Conservation (phyloP, 805 yeast genomes). For the Zygotorulaspora florentina region DNA sequence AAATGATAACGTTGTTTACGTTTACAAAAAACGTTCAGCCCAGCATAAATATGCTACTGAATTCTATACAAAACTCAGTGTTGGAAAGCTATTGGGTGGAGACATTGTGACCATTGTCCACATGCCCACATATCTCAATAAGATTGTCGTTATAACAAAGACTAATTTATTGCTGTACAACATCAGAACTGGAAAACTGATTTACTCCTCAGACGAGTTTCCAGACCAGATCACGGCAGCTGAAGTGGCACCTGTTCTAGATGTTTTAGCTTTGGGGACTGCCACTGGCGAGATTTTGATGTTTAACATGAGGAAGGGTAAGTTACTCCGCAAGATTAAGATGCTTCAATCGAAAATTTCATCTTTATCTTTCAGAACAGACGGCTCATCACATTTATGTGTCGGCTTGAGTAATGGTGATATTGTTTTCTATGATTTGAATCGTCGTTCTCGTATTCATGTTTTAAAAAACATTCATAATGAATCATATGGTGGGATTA, state of each 20-base stretch:
- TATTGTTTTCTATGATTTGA: slow-evolving; percentile 77
- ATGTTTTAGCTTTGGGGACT: slow-evolving; percentile 74
- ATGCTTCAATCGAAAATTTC: slow-evolving; percentile 41
- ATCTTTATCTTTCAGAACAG: slow-evolving; percentile 84
- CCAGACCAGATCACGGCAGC: slow-evolving; percentile 60
- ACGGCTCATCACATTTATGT: slow-evolving; percentile 78
- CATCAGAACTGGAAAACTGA: slow-evolving; percentile 67
- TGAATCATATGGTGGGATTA: slow-evolving; percentile 71
- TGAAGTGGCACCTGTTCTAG: slow-evolving; percentile 83
- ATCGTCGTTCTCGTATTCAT: slow-evolving; percentile 69
- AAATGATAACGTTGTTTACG: slow-evolving; percentile 41
- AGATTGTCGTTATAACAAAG: slow-evolving; percentile 77
- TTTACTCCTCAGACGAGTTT: slow-evolving; percentile 56
- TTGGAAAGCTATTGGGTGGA: slow-evolving; percentile 60
- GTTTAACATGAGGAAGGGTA: slow-evolving; percentile 65
- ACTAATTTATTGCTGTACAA: slow-evolving; percentile 60
- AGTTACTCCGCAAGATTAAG: slow-evolving; percentile 47
- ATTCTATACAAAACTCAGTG: slow-evolving; percentile 57
- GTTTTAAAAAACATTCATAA: slow-evolving; percentile 67
- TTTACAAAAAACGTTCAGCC: slow-evolving; percentile 47
- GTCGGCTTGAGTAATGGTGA: slow-evolving; percentile 79
- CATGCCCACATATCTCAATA: slow-evolving; percentile 89
- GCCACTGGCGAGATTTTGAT: slow-evolving; percentile 60
- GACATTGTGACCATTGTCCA: slow-evolving; percentile 57
- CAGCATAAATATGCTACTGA: slow-evolving; percentile 49